Evolutionary conservation across 2,329 filamentous ascomycete species (phyloP), one percentile per base, ranked within the genome.

Genomic region (Cercospora sp.): DNA sequence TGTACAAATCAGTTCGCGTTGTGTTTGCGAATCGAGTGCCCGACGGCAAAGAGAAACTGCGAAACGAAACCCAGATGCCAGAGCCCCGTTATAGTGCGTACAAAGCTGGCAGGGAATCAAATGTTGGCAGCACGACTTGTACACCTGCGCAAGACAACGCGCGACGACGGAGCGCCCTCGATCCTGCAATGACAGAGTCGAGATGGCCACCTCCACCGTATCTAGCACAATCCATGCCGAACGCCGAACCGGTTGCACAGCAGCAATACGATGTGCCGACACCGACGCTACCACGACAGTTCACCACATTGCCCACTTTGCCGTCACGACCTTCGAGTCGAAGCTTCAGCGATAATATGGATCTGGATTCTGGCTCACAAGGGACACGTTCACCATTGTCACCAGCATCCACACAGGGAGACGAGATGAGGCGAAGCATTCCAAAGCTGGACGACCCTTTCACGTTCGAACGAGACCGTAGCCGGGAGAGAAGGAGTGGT

Each of bases 11-110:
- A 74, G 91, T 98, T 67, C 89, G 95, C 13, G 92, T 98, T 39
- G 94, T 99, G 3, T 99, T 99, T 78, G 95, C 95, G 64, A 98
- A 98, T 77, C 89, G 95, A 28, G 94, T 97, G 0, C 94, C 95
- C 0, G 95, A 98, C 74, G 94, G 93, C 48, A 97, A 97, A 77
- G 94, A 98, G 80, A 94, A 90, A 76, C 84, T 99, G 45, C 87
- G 90, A 33, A 97, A 96, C 75, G 95, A 99, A 78, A 90, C 94
- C 5, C 93, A 95, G 42, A 86, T 91, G 68, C 94, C 94, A 0
- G 93, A 97, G 73, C 95, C 95, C 20, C 87, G 89, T 20, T 99
- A 93, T 77, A 92, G 89, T 65, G 85, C 89, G 1, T 98, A 97
- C 81, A 97, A 94, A 77, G 87, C 91, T 1, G 76, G 77, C 12